Base-by-base conservation (phyloP, 2,329 filamentous ascomycete species). In the Pseudogymnoascus sp. region DNA sequence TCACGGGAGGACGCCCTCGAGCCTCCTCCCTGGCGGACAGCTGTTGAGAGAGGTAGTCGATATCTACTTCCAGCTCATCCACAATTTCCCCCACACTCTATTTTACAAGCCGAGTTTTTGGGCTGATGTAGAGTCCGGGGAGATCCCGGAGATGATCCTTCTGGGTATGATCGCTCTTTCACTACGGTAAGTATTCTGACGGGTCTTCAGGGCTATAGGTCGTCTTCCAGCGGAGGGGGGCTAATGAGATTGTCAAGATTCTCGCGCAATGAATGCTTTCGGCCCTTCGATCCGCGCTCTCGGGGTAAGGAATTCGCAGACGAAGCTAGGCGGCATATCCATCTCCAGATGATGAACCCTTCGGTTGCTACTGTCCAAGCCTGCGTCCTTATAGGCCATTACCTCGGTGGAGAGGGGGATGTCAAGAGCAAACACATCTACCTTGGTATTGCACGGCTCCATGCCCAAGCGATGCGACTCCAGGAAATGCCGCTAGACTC, bases 351-450 rank as follows among this genome's bases (percentile, higher is more conserved):
- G 65, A 52, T 62, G 5, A 39, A 37, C 16, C 65, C 65, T n/a
- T 61, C 59, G 5, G 11, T 65, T 16, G 62, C 60, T 23, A 55
- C 62, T 8, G 61, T 63, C 23, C 64, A 66, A n/a, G 63, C 31
- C 33, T 64, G 61, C 26, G 62, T 66, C 29, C 41, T 66, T 4
- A 45, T 66, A 11, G 62, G 61, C 7, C 65, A 66, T 31, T 62
- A 63, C 45, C 41, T 66, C 6, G 65, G 65, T 16, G 63, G 65
- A 5, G 61, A 66, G 21, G 65, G 65, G 4, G 59, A 66, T 60
- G 59, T 61, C n/a, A 61, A 63, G 55, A 60, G 59, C 10, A 66
- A 66, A 45, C 65, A 66, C 29, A 65, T 65, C 29, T 66, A 65
- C 33, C 55, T 63, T 31, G 64, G 65, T n/a, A 6, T 66, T 26